phyloP scores from a whole-genome alignment of 345 rosid genomes.

The Erucastrum elatum region DNA sequence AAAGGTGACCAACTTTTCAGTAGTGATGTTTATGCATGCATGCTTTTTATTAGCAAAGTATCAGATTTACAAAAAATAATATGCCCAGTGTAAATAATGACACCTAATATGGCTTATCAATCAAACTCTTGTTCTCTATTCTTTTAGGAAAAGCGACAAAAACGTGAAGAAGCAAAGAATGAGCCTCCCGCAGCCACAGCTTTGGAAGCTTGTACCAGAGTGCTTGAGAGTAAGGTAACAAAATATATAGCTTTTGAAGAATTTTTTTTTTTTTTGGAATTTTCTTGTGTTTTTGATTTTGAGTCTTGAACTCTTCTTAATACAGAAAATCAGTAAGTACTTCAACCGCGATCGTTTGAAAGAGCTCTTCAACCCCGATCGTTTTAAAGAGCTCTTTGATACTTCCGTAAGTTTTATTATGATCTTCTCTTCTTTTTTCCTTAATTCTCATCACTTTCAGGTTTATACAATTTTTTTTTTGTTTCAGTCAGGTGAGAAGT shows the following conservation, averaged over 20 bases:
- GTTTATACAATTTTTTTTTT: not conserved
- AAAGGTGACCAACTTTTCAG: too few species aligned
- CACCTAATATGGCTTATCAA: not conserved
- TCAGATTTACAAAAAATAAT: constrained; percentile 10
- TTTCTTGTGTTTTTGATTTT: not conserved
- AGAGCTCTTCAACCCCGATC: constrained; percentile 62
- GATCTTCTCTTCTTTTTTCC: not conserved
- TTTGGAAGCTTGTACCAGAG: constrained; percentile 56
- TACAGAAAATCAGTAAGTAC: constrained; percentile 62
- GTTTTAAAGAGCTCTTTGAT: constrained; percentile 67
- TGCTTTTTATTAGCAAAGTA: constrained; percentile 14
- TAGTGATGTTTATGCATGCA: not conserved
- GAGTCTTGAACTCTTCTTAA: constrained; percentile 23
- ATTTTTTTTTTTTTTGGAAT: too few species aligned
- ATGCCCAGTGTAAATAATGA: not conserved
- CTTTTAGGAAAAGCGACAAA: constrained; percentile 76
- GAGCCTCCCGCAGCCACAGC: constrained; percentile 67
- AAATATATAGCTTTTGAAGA: too few species aligned
- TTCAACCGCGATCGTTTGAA: constrained; percentile 65
- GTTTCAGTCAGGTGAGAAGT: not conserved
- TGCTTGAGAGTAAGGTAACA: constrained; percentile 67
- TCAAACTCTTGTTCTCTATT: not conserved
- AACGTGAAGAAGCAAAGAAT: constrained; percentile 70
- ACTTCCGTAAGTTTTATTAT: constrained; percentile 43
- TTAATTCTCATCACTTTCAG: not conserved